Conservation (phyloP, 192 early-diverging fungal genomes). For the Backusella mclennaniae region DNA sequence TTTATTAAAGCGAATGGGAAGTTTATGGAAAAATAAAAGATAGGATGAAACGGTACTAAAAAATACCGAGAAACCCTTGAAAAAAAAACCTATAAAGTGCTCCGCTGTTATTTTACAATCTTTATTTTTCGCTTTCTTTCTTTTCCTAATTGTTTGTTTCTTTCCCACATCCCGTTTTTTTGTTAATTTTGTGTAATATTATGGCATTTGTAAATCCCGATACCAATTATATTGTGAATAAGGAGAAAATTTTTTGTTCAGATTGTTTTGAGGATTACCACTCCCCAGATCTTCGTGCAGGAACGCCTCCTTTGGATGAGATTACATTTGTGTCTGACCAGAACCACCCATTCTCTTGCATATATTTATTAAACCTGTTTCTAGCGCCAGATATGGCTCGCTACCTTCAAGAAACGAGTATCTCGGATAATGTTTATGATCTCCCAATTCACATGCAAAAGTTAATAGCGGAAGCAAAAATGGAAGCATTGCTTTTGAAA, state of each 20-base stretch:
- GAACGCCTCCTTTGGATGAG: slow-evolving; percentile 1
- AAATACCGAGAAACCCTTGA: neutral
- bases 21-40: slow-evolving; percentile 7
- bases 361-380: neutral
- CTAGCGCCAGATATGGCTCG: neutral
- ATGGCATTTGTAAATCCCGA: neutral
- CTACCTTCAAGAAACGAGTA: neutral
- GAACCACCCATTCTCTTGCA: neutral
- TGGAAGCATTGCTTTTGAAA: neutral
- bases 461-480: neutral
- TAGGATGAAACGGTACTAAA: neutral
- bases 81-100: neutral
- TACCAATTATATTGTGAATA: neutral
- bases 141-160: neutral
- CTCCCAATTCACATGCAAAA: slow-evolving; percentile 11
- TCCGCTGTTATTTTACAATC: neutral
- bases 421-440: neutral
- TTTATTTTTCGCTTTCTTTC: neutral
- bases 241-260: neutral
- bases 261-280: neutral
- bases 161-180: neutral
- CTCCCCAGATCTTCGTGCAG: neutral
- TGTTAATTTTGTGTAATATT: neutral
- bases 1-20: slow-evolving; percentile 6
- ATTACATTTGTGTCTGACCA: neutral